A percentile compares a stretch with the other conserved stretches of the same genome.
phyloP scores from a whole-genome alignment of 805 yeast genomes.

The Myxozyma geophila region DNA sequence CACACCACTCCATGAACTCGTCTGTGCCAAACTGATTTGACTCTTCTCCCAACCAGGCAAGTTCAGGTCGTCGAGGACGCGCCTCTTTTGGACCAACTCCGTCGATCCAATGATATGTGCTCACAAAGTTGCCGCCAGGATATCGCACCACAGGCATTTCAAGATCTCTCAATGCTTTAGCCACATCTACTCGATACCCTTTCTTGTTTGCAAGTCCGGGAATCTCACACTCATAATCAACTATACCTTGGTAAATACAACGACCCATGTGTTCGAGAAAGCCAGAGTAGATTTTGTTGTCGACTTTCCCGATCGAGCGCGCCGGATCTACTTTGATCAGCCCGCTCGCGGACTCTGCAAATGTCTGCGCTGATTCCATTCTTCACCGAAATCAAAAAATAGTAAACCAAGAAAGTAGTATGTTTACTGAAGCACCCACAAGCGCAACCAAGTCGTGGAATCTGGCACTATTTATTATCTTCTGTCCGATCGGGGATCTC shows the following conservation, averaged over 20 bases:
- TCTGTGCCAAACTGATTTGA: conserved; percentile 47
- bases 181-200: conserved; percentile 45
- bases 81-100: conserved; percentile 45
- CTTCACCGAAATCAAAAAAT: too few relatives aligned
- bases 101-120: conserved; percentile 47
- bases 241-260: conserved; percentile 48
- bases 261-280: conserved; percentile 48
- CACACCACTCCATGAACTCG: conserved; percentile 48
- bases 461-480: too few relatives aligned
- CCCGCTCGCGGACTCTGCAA: not conserved
- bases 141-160: conserved; percentile 47
- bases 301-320: conserved; percentile 41
- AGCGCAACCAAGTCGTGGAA: too few relatives aligned
- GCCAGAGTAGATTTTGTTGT: conserved; percentile 45
- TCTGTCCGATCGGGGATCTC: too few relatives aligned
- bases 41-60: conserved; percentile 47
- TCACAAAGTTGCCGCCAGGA: conserved; percentile 49
- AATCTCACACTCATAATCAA: conserved; percentile 41
- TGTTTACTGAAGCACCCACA: too few relatives aligned
- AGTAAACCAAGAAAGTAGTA: too few relatives aligned
- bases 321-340: conserved; percentile 41
- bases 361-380: conserved; percentile 17
- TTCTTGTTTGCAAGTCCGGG: conserved; percentile 38
- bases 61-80: conserved; percentile 46
- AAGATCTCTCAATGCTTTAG: conserved; percentile 44